Evolutionary conservation across 2,329 filamentous ascomycete species (phyloP), one percentile per base, ranked within the genome.

Genomic region (Colletotrichum siamense): DNA sequence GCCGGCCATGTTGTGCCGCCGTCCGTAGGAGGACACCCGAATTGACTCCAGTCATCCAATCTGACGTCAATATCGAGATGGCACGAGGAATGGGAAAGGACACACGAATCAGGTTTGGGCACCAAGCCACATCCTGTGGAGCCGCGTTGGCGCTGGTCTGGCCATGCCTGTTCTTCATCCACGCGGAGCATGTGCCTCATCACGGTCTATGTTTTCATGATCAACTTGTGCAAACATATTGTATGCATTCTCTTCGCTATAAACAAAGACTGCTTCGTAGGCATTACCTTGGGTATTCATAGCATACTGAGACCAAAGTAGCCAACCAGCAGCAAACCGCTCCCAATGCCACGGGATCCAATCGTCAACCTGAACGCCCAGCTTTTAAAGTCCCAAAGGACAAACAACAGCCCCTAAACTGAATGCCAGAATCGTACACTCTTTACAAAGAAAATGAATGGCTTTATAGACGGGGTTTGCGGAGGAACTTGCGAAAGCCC

Each of bases 361-460:
- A 30, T 34, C 30, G 26, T 61, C 26, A 77, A 74, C 75, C 77
- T 69, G 32, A 78, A 78, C 77, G 75, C 77, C 77, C 59, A 78
- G 75, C 77, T 78, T 78, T 77, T 78, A 61, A 61, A 63, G 55
- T 49, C 69, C 34, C 52, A 59, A 28, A n/a, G 63, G 13, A 65
- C 24, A 39, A 22, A 32, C 63, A 71, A 49, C 22, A 61, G 63
- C 16, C 64, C 64, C 15, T 44, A 39, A 34, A 57, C 63, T 16
- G 30, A 66, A 64, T 70, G 26, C 39, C 55, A 34, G 26, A 49
- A 76, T 74, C 59, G 32, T 74, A 76, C 71, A 74, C n/a, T 65
- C 24, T 26, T 34, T 49, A 76, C 74, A 79, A 78, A 59, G 28
- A 73, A 75, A 28, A n/a, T 62, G 10, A 32, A 44, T 24, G 18